Evolutionary conservation across 139 green algal genomes (phyloP), one percentile per base, ranked within the genome.

Genomic region (Chlorella sp.): DNA sequence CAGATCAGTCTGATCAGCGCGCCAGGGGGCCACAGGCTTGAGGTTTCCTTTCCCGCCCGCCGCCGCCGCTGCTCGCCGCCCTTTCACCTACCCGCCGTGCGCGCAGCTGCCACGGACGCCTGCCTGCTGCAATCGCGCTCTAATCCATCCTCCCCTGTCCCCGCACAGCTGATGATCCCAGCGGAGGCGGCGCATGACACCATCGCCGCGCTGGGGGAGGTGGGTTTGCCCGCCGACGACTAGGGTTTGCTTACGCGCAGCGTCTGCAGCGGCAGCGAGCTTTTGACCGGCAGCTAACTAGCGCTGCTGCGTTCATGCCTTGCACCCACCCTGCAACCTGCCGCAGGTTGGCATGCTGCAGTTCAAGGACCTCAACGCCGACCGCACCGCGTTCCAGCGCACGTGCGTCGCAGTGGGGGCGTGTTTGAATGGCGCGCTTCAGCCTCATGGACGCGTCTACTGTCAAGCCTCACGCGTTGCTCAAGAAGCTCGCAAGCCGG

Each of bases 141-240:
- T 11, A 5, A 1, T 60, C 30, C 1, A 16, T 30, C 30, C 4
- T 28, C 67, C 0, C 41, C 25, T 88, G 2, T 30, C 21, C 51
- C 21, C 21, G 13, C 81, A 44, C 95, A 99, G 95, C 95, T 99
- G 55, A 98, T 99, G 92, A 96, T 99, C 74, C 97, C 97, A 4
- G 92, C 93, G 0, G 97, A 99, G 84, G 92, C 95, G 34, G 96
- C 97, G 4, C 96, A 98, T 74, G 94, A 97, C 73, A 98, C 97
- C 2, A 91, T 99, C 16, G 85, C 87, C 26, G 92, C 93, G 0
- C 90, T 99, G 17, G 97, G 97, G 0, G 92, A 98, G 36, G 83
- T 99, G 7, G 97, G 51, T 60, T 55, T 55, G 51, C 51, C 51
- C 51, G 51, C 12, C 51, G 13, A 51, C 44, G 13, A 15, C 51